These are phyloP conservation scores for Plantago elongata DNA, from an alignment of 257 asterid genomes.

Conservation along the genomic window DNA sequence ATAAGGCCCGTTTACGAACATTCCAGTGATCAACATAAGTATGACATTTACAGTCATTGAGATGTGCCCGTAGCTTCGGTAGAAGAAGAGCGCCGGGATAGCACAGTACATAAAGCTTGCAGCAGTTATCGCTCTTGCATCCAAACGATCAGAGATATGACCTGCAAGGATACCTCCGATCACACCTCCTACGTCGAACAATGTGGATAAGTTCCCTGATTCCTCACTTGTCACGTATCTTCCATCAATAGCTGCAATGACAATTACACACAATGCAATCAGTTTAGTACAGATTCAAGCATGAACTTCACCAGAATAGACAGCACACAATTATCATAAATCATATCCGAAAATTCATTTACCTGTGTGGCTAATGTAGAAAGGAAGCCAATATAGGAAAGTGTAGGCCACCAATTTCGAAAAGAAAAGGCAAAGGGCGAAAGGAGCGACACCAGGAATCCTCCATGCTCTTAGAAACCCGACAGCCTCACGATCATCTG, in stretches of 20 bases:
- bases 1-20: conserved; percentile 89
- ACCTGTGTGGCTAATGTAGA: conserved; percentile 97
- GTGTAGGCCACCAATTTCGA: conserved; percentile 92
- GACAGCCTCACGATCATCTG: conserved; percentile 45
- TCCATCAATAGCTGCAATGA: conserved; percentile 72
- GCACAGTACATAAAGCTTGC: conserved; percentile 97
- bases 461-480: conserved; percentile 90
- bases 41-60: conserved; percentile 63
- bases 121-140: conserved; percentile 87
- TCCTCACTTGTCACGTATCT: conserved; percentile 70
- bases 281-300: conserved; percentile 6
- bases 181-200: conserved; percentile 94
- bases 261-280: conserved; percentile 12
- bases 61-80: conserved; percentile 71
- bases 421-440: conserved; percentile 87
- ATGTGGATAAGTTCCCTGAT: conserved; percentile 77
- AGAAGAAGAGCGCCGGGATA: conserved; percentile 82
- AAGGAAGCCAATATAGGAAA: conserved; percentile 91
- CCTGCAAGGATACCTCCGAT: conserved; percentile 92
- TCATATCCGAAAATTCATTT: background rate
- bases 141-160: conserved; percentile 73
- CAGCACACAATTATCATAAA: background rate
- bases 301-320: background rate
- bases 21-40: conserved; percentile 77
- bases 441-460: conserved; percentile 92